These are phyloP conservation scores for Eutypa lata DNA, from an alignment of 2,329 filamentous ascomycete species.

Conservation along the genomic window DNA sequence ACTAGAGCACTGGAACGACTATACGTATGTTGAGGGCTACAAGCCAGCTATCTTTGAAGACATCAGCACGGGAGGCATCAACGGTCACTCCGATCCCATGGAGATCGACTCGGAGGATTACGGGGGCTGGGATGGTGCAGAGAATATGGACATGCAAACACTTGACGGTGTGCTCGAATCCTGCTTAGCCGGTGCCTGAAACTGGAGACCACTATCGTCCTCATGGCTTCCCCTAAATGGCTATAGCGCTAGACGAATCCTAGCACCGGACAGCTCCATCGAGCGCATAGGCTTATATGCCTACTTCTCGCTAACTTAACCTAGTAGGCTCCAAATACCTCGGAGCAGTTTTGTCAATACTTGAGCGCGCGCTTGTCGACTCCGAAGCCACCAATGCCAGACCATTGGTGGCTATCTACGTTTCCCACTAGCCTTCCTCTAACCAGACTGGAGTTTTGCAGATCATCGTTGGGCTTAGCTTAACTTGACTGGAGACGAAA, in stretches of 20 bases:
- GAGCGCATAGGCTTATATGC: too few species aligned
- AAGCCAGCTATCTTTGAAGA: slow-evolving; percentile 27
- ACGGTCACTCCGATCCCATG: slow-evolving; percentile 51
- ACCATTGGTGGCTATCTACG: too few species aligned
- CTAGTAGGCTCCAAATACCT: too few species aligned
- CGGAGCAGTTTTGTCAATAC: too few species aligned
- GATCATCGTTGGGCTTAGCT: too few species aligned
- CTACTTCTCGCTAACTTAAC: too few species aligned
- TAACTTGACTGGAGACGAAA: too few species aligned
- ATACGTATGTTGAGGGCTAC: slow-evolving; percentile 47
- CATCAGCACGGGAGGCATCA: slow-evolving; percentile 29
- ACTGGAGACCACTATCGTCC: slow-evolving; percentile 11
- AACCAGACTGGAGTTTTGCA: too few species aligned
- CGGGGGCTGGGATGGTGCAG: slow-evolving; percentile 60
- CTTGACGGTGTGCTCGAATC: slow-evolving; percentile 58
- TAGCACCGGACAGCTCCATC: too few species aligned
- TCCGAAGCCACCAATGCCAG: too few species aligned
- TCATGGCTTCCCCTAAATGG: background rate
- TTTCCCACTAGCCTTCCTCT: too few species aligned
- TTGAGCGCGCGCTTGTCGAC: too few species aligned
- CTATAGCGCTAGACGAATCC: background rate
- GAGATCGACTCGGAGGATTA: slow-evolving; percentile 52
- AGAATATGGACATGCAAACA: slow-evolving; percentile 45
- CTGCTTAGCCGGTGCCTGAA: slow-evolving; percentile 47
- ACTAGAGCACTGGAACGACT: slow-evolving; percentile 63